Percentiles rank a stretch among this genome's conserved stretches.
phyloP scores from a whole-genome alignment of 148 eudicot species.

The Gaultheria prostrata region DNA sequence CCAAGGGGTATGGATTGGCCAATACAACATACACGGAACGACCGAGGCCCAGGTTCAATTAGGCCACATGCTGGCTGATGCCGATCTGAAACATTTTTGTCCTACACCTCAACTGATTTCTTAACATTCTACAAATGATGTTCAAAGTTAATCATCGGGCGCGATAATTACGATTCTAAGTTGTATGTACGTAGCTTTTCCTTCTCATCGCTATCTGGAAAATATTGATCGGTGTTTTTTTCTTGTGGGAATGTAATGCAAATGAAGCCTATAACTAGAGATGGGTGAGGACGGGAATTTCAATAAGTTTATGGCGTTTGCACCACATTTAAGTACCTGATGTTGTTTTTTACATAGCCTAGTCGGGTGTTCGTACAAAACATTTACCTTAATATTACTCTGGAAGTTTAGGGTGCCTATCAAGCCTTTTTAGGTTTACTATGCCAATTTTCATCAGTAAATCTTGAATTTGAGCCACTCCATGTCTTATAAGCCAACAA shows the following conservation, averaged over 20 bases:
- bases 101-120: slow-evolving; percentile 1
- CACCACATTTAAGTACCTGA: not conserved
- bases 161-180: not conserved
- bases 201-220: not conserved
- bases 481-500: too few species aligned
- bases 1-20: slow-evolving; percentile 66
- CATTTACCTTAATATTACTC: too few species aligned
- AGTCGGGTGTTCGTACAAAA: too few species aligned
- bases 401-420: too few species aligned
- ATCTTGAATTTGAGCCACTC: too few species aligned
- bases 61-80: slow-evolving; percentile 66
- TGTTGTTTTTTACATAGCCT: not conserved
- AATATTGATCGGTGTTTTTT: not conserved
- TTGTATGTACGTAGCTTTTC: not conserved
- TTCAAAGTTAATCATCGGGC: not conserved
- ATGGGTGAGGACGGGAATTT: not conserved
- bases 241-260: not conserved
- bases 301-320: not conserved
- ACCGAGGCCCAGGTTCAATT: slow-evolving; percentile 72
- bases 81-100: slow-evolving; percentile 57
- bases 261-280: not conserved
- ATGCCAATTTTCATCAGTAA: too few species aligned
- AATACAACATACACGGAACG: slow-evolving; percentile 63
- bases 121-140: not conserved
- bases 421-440: too few species aligned